phyloP scores from a whole-genome alignment of 176 grass and related monocot species.

The Hsuehochloa calcarea region DNA sequence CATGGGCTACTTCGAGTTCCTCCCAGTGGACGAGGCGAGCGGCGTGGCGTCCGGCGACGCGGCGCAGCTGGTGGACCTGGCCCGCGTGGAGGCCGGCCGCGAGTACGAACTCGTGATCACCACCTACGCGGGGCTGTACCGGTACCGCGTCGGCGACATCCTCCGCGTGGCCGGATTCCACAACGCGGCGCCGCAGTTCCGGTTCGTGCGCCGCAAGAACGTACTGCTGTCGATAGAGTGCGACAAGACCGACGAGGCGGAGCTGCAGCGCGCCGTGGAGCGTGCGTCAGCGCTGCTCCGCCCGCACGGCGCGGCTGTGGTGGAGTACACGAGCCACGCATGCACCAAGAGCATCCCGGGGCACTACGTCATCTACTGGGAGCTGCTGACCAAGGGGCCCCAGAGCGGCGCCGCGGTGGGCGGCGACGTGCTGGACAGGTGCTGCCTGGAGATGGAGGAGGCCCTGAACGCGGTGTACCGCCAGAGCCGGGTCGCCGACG shows the following conservation, averaged over 20 bases:
- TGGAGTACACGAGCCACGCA: slow-evolving; percentile 69
- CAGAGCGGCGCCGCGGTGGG: background rate
- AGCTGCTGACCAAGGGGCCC: slow-evolving; percentile 38
- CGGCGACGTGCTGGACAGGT: slow-evolving; percentile 25
- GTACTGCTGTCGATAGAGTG: slow-evolving; percentile 66
- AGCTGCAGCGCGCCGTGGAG: slow-evolving; percentile 72
- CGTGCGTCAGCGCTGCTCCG: slow-evolving; percentile 42
- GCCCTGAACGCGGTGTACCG: slow-evolving; percentile 57
- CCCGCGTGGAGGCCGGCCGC: slow-evolving; percentile 34
- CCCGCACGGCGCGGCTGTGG: slow-evolving; percentile 40
- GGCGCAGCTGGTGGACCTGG: slow-evolving; percentile 42
- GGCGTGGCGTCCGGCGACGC: background rate
- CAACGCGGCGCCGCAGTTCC: slow-evolving; percentile 72
- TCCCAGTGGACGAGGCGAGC: slow-evolving; percentile 34
- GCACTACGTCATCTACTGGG: slow-evolving; percentile 79
- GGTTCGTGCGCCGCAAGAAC: slow-evolving; percentile 73
- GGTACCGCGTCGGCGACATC: slow-evolving; percentile 68
- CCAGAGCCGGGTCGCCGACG: slow-evolving; percentile 53
- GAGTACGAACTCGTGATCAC: slow-evolving; percentile 82
- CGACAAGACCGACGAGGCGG: slow-evolving; percentile 78
- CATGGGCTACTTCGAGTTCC: slow-evolving; percentile 78
- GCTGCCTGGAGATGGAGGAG: slow-evolving; percentile 74
- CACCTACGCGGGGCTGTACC: slow-evolving; percentile 64
- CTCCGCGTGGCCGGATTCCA: slow-evolving; percentile 60
- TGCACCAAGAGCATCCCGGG: slow-evolving; percentile 59